A percentile compares a stretch with the other conserved stretches of the same genome.
Conservation (phyloP, 768 basidiomycete species). For the Nidularia pulvinata region DNA sequence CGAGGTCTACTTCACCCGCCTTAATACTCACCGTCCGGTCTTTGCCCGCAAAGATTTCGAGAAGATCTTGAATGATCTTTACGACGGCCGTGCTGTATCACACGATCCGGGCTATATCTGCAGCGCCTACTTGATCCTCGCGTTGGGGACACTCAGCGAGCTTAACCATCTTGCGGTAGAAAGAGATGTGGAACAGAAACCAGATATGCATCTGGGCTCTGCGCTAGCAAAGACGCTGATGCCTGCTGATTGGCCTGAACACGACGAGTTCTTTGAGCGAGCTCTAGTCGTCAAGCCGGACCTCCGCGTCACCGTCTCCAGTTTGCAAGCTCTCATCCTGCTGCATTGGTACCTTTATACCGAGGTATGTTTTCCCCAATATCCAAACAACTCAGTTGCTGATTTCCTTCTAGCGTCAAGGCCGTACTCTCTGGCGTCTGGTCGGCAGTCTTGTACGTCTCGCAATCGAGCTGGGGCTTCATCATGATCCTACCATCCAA, state of each 20-base stretch:
- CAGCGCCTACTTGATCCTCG: conserved; percentile 75
- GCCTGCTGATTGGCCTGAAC: conserved; percentile 72
- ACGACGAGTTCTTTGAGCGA: conserved; percentile 84
- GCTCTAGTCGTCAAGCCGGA: conserved; percentile 81
- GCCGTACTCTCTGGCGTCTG: conserved; percentile 87
- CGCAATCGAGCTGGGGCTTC: conserved; percentile 81
- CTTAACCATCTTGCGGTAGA: conserved; percentile 70
- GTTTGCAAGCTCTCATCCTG: conserved; percentile 81
- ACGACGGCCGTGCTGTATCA: conserved; percentile 45
- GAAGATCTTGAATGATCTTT: conserved; percentile 61
- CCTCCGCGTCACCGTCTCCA: conserved; percentile 78
- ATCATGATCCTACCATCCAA: conserved; percentile 81
- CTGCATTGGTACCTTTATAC: conserved; percentile 91
- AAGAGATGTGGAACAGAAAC: conserved; percentile 41
- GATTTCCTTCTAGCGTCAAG: conserved; percentile 62
- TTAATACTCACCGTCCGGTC: conserved; percentile 82
- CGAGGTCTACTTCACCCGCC: conserved; percentile 72
- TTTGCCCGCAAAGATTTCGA: conserved; percentile 72
- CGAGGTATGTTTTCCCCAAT: conserved; percentile 68
- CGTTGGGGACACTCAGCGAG: conserved; percentile 81
- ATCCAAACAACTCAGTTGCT: not conserved
- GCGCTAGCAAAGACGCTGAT: conserved; percentile 59
- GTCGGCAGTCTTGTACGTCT: conserved; percentile 84
- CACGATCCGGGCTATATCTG: conserved; percentile 82
- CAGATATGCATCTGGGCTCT: conserved; percentile 27